Conservation (phyloP, 1,139 yeast species). For the Williopsis jadinii region DNA sequence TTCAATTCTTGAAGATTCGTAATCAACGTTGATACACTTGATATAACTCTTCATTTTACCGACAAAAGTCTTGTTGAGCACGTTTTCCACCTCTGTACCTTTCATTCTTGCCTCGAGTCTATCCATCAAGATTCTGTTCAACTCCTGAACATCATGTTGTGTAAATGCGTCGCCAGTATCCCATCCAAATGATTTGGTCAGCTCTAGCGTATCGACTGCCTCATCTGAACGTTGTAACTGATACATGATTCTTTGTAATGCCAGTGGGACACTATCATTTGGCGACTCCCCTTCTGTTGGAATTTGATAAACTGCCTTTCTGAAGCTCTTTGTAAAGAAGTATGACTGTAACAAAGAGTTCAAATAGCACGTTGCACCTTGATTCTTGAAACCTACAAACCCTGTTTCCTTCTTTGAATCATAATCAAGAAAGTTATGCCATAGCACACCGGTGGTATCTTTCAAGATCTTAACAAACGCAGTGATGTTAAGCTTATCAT, state of each 20-base stretch:
- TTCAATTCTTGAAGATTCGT: slow-evolving; percentile 86
- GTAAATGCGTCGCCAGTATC: slow-evolving; percentile 92
- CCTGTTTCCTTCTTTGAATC: slow-evolving; percentile 87
- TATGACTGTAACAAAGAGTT: slow-evolving; percentile 89
- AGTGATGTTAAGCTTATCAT: slow-evolving; percentile 60
- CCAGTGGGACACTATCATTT: slow-evolving; percentile 61
- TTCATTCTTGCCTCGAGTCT: slow-evolving; percentile 88
- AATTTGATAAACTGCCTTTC: slow-evolving; percentile 81
- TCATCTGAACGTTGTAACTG: slow-evolving; percentile 62
- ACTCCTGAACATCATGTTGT: slow-evolving; percentile 96
- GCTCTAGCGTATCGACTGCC: slow-evolving; percentile 78
- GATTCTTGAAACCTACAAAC: slow-evolving; percentile 87
- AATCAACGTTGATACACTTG: slow-evolving; percentile 90
- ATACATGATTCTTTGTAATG: slow-evolving; percentile 83
- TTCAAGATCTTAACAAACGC: slow-evolving; percentile 72
- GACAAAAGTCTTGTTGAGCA: slow-evolving; percentile 76
- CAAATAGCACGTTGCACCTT: slow-evolving; percentile 96
- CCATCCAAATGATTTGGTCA: slow-evolving; percentile 96
- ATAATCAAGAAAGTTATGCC: slow-evolving; percentile 83
- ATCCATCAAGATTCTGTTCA: slow-evolving; percentile 94
- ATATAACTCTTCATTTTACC: slow-evolving; percentile 96
- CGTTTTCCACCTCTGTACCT: slow-evolving; percentile 77
- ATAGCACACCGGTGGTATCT: slow-evolving; percentile 89
- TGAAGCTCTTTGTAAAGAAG: slow-evolving; percentile 74
- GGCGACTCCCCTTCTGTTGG: slow-evolving; percentile 63